Evolutionary conservation across 2,329 filamentous ascomycete species (phyloP).

Genomic region (Penicillium brevicompactum): DNA sequence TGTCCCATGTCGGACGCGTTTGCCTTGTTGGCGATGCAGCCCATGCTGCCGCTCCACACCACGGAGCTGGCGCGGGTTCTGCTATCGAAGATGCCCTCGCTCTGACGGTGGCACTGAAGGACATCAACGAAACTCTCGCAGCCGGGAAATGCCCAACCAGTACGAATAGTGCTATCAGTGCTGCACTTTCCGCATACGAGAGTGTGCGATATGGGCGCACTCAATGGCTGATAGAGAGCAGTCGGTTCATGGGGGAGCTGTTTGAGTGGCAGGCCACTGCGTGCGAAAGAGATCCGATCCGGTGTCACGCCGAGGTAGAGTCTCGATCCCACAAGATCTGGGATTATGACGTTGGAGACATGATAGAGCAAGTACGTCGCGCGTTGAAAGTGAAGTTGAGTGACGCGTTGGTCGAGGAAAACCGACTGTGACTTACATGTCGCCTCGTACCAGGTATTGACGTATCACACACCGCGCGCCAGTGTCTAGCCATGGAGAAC

Average conservation of each 20-base stretch:
- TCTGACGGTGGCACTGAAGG: constrained; percentile 13
- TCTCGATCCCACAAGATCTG: constrained; percentile 40
- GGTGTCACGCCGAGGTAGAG: constrained; percentile 43
- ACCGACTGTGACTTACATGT: background rate
- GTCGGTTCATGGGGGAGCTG: constrained; percentile 28
- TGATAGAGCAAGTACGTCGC: constrained; percentile 21
- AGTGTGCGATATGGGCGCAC: constrained; percentile 43
- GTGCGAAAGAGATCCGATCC: constrained; percentile 36
- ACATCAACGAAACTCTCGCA: background rate
- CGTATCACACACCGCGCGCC: no score
- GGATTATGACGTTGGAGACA: constrained; percentile 40
- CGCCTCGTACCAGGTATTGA: background rate
- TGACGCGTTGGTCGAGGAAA: background rate
- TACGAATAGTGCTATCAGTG: background rate
- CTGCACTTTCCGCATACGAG: constrained; percentile 44
- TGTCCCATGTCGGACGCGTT: constrained; percentile 7
- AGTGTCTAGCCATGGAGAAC: no score
- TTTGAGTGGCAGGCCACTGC: constrained; percentile 21
- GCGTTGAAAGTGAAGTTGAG: background rate
- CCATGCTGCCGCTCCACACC: constrained; percentile 30
- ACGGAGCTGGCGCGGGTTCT: constrained; percentile 29
- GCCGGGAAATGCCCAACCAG: background rate
- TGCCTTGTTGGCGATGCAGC: constrained; percentile 31
- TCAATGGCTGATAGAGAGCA: constrained; percentile 48
- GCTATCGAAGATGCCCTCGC: constrained; percentile 30